Conservation (phyloP, 305 asterid species). For the Salvia sclarea region DNA sequence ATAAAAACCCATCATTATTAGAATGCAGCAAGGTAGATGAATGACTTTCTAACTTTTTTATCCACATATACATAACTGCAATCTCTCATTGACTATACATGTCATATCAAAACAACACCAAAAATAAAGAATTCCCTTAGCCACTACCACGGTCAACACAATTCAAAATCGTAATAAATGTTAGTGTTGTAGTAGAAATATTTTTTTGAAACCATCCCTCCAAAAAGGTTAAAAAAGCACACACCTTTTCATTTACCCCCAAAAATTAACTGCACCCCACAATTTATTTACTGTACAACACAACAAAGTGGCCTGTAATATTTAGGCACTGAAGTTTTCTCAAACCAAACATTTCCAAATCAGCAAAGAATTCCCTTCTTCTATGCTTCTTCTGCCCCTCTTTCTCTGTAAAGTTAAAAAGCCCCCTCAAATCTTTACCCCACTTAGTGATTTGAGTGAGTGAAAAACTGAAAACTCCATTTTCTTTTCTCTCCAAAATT, state of each 20-base stretch:
- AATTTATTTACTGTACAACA: no score
- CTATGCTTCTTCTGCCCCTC: constrained; percentile 3
- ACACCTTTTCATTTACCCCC: not conserved
- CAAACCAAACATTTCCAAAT: constrained; percentile 21
- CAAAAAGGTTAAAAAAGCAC: not conserved
- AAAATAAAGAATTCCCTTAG: no score
- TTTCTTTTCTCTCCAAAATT: constrained; percentile 10
- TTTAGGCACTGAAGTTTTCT: constrained; percentile 10
- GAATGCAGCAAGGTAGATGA: constrained; percentile 5
- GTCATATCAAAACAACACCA: not conserved
- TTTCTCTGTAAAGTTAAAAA: not conserved
- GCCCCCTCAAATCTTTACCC: not conserved
- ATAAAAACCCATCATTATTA: constrained; percentile 1
- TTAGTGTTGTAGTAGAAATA: no score
- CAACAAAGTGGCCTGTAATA: not conserved
- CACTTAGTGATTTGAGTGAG: constrained; percentile 20
- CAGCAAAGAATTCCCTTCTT: not conserved
- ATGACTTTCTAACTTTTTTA: not conserved
- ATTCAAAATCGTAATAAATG: not conserved
- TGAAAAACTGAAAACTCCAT: no score
- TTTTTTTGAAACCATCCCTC: not conserved
- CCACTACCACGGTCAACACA: not conserved
- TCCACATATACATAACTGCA: not conserved
- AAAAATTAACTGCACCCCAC: not conserved
- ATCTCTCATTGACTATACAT: not conserved